A percentile compares a stretch with the other conserved stretches of the same genome.
These are phyloP conservation scores for Trichoderma pleuroti DNA, from an alignment of 2,329 filamentous ascomycete species.

Conservation along the genomic window DNA sequence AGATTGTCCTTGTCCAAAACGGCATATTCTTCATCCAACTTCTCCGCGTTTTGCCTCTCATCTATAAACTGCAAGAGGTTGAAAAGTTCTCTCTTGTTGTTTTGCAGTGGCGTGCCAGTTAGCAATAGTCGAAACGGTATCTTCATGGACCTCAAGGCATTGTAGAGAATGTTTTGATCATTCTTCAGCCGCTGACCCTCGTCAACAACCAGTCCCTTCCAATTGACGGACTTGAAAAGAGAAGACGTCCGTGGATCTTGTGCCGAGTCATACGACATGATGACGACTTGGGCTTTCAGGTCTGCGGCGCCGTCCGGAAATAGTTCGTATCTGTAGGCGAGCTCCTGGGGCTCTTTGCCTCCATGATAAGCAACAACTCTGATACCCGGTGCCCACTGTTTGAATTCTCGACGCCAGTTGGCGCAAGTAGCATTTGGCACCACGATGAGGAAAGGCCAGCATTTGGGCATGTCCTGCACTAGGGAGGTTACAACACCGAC, in stretches of 20 bases:
- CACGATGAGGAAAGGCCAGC: conserved; percentile 89
- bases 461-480: conserved; percentile 61
- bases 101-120: conserved; percentile 90
- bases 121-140: conserved; percentile 82
- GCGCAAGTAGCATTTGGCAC: conserved; percentile 93
- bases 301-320: conserved; percentile 65
- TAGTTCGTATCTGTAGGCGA: conserved; percentile 80
- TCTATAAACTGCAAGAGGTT: conserved; percentile 96
- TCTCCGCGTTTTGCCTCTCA: conserved; percentile 61
- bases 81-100: conserved; percentile 91
- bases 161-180: conserved; percentile 79
- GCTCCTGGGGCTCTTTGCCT: conserved; percentile 66
- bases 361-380: conserved; percentile 94
- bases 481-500: conserved; percentile 77
- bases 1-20: conserved; percentile 83
- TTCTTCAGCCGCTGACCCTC: conserved; percentile 96
- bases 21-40: conserved; percentile 70
- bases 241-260: conserved; percentile 64
- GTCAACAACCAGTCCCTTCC: conserved; percentile 87
- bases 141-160: conserved; percentile 66
- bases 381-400: conserved; percentile 82
- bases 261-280: conserved; percentile 92
- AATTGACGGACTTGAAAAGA: conserved; percentile 69
- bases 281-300: conserved; percentile 83
- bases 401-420: conserved; percentile 97